These are phyloP conservation scores for Aspergillus amoenus DNA, from an alignment of 2,329 filamentous ascomycete species.

Conservation along the genomic window DNA sequence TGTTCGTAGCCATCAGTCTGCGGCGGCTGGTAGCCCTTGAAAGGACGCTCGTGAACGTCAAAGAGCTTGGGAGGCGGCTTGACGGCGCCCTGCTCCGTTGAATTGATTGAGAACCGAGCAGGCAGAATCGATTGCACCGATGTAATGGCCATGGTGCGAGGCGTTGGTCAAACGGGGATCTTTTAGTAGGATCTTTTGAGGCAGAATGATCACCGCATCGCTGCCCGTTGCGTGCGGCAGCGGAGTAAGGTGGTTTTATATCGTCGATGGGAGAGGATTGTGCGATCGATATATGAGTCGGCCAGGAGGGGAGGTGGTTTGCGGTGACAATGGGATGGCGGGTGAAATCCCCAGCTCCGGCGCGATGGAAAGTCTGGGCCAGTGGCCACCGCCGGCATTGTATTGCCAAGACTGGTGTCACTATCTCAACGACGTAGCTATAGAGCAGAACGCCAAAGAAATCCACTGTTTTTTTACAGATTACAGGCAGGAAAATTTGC, in stretches of 20 bases:
- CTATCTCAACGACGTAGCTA: background rate
- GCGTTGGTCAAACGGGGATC: slow-evolving; percentile 22
- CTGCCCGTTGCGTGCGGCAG: slow-evolving; percentile 11
- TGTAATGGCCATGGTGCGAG: slow-evolving; percentile 44
- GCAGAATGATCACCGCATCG: slow-evolving; percentile 20
- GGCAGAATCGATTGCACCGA: slow-evolving; percentile 38
- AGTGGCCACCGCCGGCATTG: slow-evolving; percentile 11
- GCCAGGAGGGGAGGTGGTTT: background rate
- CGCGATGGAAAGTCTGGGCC: slow-evolving; percentile 16
- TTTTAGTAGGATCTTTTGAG: slow-evolving; percentile 16
- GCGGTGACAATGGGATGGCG: slow-evolving; percentile 7
- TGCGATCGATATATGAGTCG: background rate
- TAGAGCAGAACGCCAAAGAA: background rate
- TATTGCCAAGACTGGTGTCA: slow-evolving; percentile 18
- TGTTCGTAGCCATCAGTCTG: slow-evolving; percentile 69
- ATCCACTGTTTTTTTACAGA: background rate
- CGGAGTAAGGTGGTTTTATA: background rate
- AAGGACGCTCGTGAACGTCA: slow-evolving; percentile 58
- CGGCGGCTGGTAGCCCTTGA: slow-evolving; percentile 58
- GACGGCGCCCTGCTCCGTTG: slow-evolving; percentile 49
- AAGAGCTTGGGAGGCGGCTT: slow-evolving; percentile 57
- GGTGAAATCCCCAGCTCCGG: slow-evolving; percentile 15
- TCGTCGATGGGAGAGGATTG: background rate
- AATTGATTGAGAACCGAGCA: slow-evolving; percentile 40
- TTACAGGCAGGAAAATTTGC: background rate